Evolutionary conservation across 331 rosid species (phyloP).

Genomic region (Arachis monticola): DNA sequence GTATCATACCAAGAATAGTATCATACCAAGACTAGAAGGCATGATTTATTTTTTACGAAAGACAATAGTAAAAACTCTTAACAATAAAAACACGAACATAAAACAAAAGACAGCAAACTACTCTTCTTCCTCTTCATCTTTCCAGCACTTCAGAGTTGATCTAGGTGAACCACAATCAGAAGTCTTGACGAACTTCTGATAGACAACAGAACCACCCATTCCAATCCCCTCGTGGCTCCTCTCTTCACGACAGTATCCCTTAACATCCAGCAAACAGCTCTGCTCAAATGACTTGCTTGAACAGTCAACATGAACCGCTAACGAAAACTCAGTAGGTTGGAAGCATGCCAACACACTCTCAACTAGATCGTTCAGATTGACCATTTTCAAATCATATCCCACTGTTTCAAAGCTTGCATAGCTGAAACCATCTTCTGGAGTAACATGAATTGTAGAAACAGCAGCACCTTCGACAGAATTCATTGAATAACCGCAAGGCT

Average conservation of each 20-base stretch:
- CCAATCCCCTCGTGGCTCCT: constrained; percentile 64
- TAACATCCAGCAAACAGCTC: constrained; percentile 45
- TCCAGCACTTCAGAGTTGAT: constrained; percentile 75
- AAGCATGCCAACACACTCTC: constrained; percentile 59
- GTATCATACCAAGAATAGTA: neutral
- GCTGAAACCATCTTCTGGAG: constrained; percentile 74
- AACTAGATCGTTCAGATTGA: constrained; percentile 47
- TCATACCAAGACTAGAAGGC: constrained; percentile 11
- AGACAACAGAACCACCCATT: constrained; percentile 62
- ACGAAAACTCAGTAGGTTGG: constrained; percentile 57
- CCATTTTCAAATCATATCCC: constrained; percentile 51
- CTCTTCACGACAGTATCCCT: constrained; percentile 67
- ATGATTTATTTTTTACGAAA: constrained; percentile 5
- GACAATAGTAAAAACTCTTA: neutral
- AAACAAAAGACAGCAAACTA: constrained; percentile 22
- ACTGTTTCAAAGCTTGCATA: constrained; percentile 74
- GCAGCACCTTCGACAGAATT: constrained; percentile 65
- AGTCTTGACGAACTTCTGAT: constrained; percentile 49
- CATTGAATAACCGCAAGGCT: constrained; percentile 76
- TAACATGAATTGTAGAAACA: constrained; percentile 67
- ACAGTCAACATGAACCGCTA: constrained; percentile 57
- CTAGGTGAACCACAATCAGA: constrained; percentile 61
- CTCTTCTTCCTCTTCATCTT: constrained; percentile 67
- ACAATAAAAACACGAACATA: too few relatives aligned
- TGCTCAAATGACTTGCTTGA: constrained; percentile 47